Conservation (phyloP, 345 rosid genomes). For the Lagerstroemia speciosa region DNA sequence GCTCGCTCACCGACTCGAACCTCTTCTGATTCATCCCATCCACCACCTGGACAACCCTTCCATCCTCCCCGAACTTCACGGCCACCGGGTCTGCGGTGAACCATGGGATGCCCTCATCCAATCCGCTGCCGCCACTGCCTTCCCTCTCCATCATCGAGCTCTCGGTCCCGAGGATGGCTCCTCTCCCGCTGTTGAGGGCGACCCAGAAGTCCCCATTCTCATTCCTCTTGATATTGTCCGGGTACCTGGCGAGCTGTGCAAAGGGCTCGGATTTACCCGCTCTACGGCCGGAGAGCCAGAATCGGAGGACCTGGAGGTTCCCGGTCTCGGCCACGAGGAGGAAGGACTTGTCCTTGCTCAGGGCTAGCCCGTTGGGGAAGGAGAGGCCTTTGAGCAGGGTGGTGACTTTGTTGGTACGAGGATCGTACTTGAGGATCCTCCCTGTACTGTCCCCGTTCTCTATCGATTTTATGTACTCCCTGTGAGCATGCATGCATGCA, state of each 20-base stretch:
- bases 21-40: constrained; percentile 21
- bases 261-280: constrained; percentile 8
- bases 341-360: constrained; percentile 36
- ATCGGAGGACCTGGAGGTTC: constrained; percentile 12
- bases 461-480: constrained; percentile 17
- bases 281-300: constrained; percentile 8
- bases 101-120: neutral
- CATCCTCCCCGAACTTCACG: constrained; percentile 20
- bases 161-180: neutral
- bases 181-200: constrained; percentile 35
- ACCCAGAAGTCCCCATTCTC: constrained; percentile 54
- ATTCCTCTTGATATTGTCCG: constrained; percentile 37
- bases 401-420: constrained; percentile 16
- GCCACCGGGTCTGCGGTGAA: constrained; percentile 27
- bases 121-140: neutral
- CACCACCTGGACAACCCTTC: constrained; percentile 19
- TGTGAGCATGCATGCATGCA: constrained; percentile 7
- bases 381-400: constrained; percentile 19
- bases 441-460: constrained; percentile 29
- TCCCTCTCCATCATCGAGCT: neutral
- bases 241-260: constrained; percentile 18
- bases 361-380: constrained; percentile 41
- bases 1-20: constrained; percentile 34
- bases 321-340: constrained; percentile 31
- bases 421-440: constrained; percentile 37